Base-by-base conservation (phyloP, 805 yeast genomes). In the Candida rishiriensis region DNA sequence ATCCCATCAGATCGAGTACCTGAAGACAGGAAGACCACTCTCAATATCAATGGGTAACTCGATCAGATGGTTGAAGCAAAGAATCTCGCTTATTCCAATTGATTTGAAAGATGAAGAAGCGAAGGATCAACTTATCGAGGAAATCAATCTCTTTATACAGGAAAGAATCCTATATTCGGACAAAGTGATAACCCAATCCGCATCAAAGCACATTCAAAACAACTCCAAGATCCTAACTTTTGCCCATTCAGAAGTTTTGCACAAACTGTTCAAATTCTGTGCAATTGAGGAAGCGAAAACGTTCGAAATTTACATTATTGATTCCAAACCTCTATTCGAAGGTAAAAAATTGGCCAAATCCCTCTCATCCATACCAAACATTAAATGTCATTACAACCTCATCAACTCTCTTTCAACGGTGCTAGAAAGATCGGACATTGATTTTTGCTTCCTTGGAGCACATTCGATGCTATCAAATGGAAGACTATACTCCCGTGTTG, bases 391-490 rank as follows among this genome's bases (percentile, higher is more conserved):
- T 40, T 93, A 93, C 59, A 86, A 85, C 16, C 68, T 89, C 51
- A 78, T 93, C 47, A 84, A 82, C 43, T 84, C 96, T 15, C 70
- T 93, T 40, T 78, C 90, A 3, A 81, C 93, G 21, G 81, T 88
- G 10, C 74, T 93, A 55, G 85, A 83, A 54, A 55, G 59, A 43
- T 51, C 64, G 0, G 89, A 87, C 62, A 91, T 93, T 30, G 93
- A 93, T 55, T 84, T 85, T 52, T 95, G 93, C 7, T 85, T 93
- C 63, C 71, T 93, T 31, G 99, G 99, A 13, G 98, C 98, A 0
- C 98, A 93, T 61, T 95, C 97, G 29, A 89, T 93, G 87, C 74
- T 93, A 45, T 88, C 97, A 9, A 93, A 93, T 60, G 99, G 99
- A 1, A 79, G 89, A 61, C 73, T 93, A 44, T 89, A 87, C 60